Conservation (phyloP, 176 grass and related monocot species). For the Zea luxurians region DNA sequence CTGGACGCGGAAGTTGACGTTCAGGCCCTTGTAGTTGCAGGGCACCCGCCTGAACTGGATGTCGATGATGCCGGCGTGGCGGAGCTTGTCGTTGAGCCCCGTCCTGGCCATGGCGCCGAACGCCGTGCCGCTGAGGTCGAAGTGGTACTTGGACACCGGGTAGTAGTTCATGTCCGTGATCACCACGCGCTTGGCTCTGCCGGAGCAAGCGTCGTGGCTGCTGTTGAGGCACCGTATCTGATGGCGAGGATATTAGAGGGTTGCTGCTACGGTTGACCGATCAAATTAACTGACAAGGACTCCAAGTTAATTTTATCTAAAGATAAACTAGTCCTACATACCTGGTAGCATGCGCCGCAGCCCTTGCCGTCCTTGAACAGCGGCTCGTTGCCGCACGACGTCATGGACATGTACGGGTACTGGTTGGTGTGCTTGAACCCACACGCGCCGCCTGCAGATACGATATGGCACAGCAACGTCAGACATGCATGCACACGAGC, state of each 20-base stretch:
- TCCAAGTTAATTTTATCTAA: neutral
- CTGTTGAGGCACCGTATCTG: slow-evolving; percentile 46
- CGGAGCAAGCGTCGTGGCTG: slow-evolving; percentile 48
- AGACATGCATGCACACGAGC: neutral
- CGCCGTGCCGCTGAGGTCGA: slow-evolving; percentile 65
- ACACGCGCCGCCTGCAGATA: slow-evolving; percentile 50
- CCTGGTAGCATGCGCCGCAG: slow-evolving; percentile 64
- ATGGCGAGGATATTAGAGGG: neutral
- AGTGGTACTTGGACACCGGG: slow-evolving; percentile 51
- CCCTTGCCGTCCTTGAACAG: slow-evolving; percentile 54
- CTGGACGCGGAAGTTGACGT: slow-evolving; percentile 58
- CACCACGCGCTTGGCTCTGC: slow-evolving; percentile 26
- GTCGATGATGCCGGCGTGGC: slow-evolving; percentile 57
- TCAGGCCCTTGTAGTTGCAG: slow-evolving; percentile 46
- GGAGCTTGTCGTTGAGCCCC: slow-evolving; percentile 46
- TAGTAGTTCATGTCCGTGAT: slow-evolving; percentile 76
- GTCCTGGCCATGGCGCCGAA: slow-evolving; percentile 49
- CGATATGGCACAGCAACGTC: neutral
- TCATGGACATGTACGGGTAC: slow-evolving; percentile 59
- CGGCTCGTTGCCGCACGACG: slow-evolving; percentile 50
- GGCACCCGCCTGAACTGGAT: slow-evolving; percentile 55
- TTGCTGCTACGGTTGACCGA: slow-evolving; percentile 11
- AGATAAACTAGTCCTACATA: neutral
- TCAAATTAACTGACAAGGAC: neutral
- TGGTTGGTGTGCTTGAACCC: slow-evolving; percentile 53